Conservation (phyloP, 345 rosid species). For the Raphanus raphanistrum region DNA sequence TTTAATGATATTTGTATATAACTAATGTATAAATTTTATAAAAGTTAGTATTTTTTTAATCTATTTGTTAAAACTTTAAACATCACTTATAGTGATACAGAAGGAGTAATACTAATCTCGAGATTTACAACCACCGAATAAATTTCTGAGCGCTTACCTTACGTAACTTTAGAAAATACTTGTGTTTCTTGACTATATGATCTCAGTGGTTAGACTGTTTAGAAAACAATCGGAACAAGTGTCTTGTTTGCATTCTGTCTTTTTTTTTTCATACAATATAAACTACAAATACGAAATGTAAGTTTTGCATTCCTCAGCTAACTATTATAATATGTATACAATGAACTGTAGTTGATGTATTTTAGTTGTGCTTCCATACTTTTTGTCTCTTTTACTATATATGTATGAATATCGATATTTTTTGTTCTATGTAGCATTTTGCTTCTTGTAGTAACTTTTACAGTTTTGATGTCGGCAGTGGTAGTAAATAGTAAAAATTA, state of each 20-base stretch:
- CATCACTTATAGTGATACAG: no score
- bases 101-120: conserved; percentile 5
- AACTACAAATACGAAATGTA: background rate
- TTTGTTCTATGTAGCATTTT: background rate
- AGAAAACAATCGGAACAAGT: background rate
- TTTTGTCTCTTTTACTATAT: background rate
- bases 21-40: no score
- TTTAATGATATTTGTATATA: no score
- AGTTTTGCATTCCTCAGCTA: background rate
- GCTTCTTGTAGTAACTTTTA: background rate
- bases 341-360: background rate
- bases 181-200: conserved; percentile 16
- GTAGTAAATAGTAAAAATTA: background rate
- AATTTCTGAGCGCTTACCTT: conserved; percentile 22
- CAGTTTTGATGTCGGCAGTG: background rate
- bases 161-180: conserved; percentile 14
- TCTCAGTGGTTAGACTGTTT: conserved; percentile 3
- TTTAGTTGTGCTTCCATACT: background rate
- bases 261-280: background rate
- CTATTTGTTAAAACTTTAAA: no score
- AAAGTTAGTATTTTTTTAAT: no score
- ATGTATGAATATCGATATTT: background rate
- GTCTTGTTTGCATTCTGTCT: background rate
- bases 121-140: conserved; percentile 36
- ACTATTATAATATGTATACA: background rate